Evolutionary conservation across 2,329 filamentous ascomycete genomes (phyloP).

Genomic region (Sporothrix pallida): DNA sequence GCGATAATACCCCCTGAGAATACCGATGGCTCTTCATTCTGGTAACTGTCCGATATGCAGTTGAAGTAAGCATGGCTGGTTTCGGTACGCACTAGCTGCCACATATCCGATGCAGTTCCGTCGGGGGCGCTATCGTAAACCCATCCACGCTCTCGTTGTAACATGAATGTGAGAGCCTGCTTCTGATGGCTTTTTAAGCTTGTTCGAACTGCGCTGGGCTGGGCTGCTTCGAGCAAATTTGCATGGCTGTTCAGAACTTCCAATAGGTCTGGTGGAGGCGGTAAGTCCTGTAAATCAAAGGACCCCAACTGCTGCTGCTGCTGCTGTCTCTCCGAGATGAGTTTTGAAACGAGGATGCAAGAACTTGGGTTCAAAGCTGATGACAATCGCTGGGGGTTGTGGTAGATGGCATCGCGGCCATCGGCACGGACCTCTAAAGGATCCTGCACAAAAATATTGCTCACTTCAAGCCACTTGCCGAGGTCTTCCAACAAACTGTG

Average conservation of each 20-base stretch:
- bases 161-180: neutral
- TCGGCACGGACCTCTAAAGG: neutral
- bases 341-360: neutral
- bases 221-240: neutral
- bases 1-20: slow-evolving; percentile 55
- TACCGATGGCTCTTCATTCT: slow-evolving; percentile 43
- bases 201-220: neutral
- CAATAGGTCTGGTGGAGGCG: neutral
- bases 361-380: neutral
- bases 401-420: neutral
- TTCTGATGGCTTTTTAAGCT: neutral
- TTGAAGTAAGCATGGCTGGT: slow-evolving; percentile 1
- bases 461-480: neutral
- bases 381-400: neutral
- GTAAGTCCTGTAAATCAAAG: neutral
- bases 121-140: neutral
- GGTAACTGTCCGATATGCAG: slow-evolving; percentile 36
- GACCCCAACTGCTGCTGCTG: neutral
- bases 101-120: neutral
- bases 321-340: neutral
- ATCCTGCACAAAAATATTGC: neutral
- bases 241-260: neutral
- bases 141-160: neutral
- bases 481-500: neutral
- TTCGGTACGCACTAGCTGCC: neutral